A percentile compares a stretch with the other conserved stretches of the same genome.
These are phyloP conservation scores for Hypericum androsaemum DNA, from an alignment of 345 rosid species.

Conservation along the genomic window DNA sequence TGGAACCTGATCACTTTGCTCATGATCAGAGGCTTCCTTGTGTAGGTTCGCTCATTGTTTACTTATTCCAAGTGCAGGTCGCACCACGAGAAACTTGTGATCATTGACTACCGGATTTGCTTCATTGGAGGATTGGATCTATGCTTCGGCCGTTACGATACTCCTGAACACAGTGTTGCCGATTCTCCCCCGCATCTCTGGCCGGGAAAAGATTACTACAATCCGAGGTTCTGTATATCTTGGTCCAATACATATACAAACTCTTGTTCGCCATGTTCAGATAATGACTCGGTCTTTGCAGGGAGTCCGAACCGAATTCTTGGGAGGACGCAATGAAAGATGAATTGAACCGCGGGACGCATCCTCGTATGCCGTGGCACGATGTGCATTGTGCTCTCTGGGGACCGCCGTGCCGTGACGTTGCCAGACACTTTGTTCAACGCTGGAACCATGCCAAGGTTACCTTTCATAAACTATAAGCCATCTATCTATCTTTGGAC, in stretches of 20 bases:
- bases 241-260: slow-evolving; percentile 1
- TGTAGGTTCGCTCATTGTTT: slow-evolving; percentile 7
- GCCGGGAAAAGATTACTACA: slow-evolving; percentile 96
- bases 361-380: slow-evolving; percentile 98
- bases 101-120: slow-evolving; percentile 69
- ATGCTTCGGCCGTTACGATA: slow-evolving; percentile 89
- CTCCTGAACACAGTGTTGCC: slow-evolving; percentile 58
- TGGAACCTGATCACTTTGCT: too few species aligned
- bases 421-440: slow-evolving; percentile 87
- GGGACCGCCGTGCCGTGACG: slow-evolving; percentile 94
- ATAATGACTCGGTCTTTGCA: slow-evolving; percentile 9
- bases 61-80: slow-evolving; percentile 44
- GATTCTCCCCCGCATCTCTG: slow-evolving; percentile 61
- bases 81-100: slow-evolving; percentile 88
- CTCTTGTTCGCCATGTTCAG: slow-evolving; percentile 15
- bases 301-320: slow-evolving; percentile 95
- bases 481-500: neutral
- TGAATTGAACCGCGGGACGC: slow-evolving; percentile 59
- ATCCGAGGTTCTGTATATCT: slow-evolving; percentile 53
- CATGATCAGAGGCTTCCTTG: slow-evolving; percentile 9
- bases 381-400: slow-evolving; percentile 91
- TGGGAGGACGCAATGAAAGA: slow-evolving; percentile 91
- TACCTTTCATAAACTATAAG: slow-evolving; percentile 1
- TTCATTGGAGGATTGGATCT: slow-evolving; percentile 89
- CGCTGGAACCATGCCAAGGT: slow-evolving; percentile 99